phyloP scores from a whole-genome alignment of 768 basidiomycete genomes.

The Tulasnella sp. region DNA sequence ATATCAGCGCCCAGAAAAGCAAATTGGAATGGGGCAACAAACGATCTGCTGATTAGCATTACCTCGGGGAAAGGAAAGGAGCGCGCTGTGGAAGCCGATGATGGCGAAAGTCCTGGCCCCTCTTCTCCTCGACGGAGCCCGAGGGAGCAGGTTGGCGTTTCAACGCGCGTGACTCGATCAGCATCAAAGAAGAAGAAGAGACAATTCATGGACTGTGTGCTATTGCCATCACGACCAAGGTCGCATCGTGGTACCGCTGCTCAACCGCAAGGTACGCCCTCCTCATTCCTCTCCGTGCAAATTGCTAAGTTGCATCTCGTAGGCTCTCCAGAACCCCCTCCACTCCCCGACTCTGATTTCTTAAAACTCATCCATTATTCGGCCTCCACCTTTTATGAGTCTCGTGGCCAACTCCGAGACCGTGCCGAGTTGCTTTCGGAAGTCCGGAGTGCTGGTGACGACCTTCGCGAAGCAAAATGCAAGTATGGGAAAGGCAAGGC shows the following conservation, averaged over 20 bases:
- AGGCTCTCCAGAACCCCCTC: background rate
- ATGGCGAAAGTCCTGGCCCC: background rate
- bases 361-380: constrained; percentile 59
- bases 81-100: background rate
- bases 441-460: background rate
- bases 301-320: background rate
- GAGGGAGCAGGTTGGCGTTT: background rate
- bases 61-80: background rate
- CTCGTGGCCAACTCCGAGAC: constrained; percentile 44
- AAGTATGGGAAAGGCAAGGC: constrained; percentile 49
- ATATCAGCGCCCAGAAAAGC: background rate
- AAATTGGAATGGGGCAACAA: background rate
- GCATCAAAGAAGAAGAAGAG: background rate
- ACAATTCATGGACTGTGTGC: background rate
- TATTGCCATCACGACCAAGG: background rate
- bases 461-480: constrained; percentile 34
- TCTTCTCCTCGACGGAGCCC: background rate
- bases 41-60: background rate
- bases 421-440: constrained; percentile 14
- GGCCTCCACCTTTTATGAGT: constrained; percentile 59
- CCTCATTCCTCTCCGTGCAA: background rate
- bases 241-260: background rate
- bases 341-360: constrained; percentile 44
- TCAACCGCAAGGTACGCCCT: background rate
- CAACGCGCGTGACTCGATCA: background rate